A percentile compares a stretch with the other conserved stretches of the same genome.
Evolutionary conservation across 306 rosid species (phyloP).

Genomic region (Vicia faba): DNA sequence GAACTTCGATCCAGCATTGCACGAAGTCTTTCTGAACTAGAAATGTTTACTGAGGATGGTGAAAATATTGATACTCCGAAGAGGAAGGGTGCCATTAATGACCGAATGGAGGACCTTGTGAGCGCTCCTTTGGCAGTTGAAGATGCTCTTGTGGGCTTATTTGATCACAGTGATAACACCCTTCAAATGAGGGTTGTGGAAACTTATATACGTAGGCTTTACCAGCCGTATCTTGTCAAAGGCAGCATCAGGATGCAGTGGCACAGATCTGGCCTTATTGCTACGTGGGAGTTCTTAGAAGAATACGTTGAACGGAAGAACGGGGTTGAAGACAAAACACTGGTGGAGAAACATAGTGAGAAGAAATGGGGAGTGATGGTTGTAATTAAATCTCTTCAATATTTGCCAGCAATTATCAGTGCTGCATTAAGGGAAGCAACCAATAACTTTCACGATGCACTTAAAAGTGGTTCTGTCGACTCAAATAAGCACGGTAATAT

Average conservation of each 20-base stretch:
- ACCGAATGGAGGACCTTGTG: conserved; percentile 97
- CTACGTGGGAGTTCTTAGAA: conserved; percentile 90
- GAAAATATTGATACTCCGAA: conserved; percentile 97
- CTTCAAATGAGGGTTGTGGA: conserved; percentile 97
- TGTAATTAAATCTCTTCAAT: conserved; percentile 82
- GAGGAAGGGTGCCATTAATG: conserved; percentile 96
- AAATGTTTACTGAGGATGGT: conserved; percentile 99
- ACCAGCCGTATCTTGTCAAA: conserved; percentile 98
- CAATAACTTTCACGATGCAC: conserved; percentile 52
- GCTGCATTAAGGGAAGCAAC: conserved; percentile 82
- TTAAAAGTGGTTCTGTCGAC: conserved; percentile 51
- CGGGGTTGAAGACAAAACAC: conserved; percentile 51
- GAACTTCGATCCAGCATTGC: conserved; percentile 97
- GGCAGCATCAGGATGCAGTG: conserved; percentile 98
- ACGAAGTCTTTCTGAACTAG: conserved; percentile 97
- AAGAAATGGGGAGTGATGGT: conserved; percentile 98
- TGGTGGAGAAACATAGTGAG: conserved; percentile 63
- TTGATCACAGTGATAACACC: conserved; percentile 99
- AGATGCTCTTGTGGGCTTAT: conserved; percentile 97
- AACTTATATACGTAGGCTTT: conserved; percentile 88
- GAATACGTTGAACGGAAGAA: conserved; percentile 68
- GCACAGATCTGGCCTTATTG: conserved; percentile 95
- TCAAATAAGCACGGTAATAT: conserved; percentile 69
- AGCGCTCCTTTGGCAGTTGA: conserved; percentile 97
- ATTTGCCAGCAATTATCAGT: conserved; percentile 72